phyloP scores from a whole-genome alignment of 1,139 yeast species.

The Debaryomyces singareniensis region DNA sequence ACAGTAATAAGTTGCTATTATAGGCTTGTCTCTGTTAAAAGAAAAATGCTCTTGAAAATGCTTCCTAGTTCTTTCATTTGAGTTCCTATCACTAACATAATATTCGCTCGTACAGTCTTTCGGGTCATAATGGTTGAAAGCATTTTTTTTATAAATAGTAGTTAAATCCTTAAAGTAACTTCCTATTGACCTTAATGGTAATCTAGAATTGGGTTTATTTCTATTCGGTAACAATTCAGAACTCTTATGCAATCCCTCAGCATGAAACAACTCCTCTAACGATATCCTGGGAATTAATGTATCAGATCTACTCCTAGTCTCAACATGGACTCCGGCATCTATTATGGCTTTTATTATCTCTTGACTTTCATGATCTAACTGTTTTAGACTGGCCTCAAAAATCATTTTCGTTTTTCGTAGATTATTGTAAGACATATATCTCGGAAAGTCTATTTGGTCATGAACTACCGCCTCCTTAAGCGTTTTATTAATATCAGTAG shows the following conservation, averaged over 20 bases:
- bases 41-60: conserved; percentile 66
- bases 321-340: conserved; percentile 1
- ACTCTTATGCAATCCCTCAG: too few species aligned
- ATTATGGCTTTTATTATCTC: neutral
- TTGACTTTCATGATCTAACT: conserved; percentile 9
- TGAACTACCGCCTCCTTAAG: neutral
- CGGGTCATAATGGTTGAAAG: conserved; percentile 49
- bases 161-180: conserved; percentile 27
- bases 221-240: too few species aligned
- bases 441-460: conserved; percentile 19
- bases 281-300: neutral
- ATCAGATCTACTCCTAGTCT: conserved; percentile 3
- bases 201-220: too few species aligned
- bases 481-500: too few species aligned
- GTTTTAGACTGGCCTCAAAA: conserved; percentile 24
- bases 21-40: conserved; percentile 40
- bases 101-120: conserved; percentile 42
- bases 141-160: conserved; percentile 53
- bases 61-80: conserved; percentile 38
- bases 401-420: conserved; percentile 27
- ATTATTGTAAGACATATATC: conserved; percentile 23
- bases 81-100: conserved; percentile 36
- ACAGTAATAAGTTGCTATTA: conserved; percentile 66
- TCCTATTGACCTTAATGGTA: too few species aligned
- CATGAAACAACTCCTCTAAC: too few species aligned